A percentile compares a stretch with the other conserved stretches of the same genome.
phyloP scores from a whole-genome alignment of 78 protist genomes.

The Mantamonas sphyraenae region DNA sequence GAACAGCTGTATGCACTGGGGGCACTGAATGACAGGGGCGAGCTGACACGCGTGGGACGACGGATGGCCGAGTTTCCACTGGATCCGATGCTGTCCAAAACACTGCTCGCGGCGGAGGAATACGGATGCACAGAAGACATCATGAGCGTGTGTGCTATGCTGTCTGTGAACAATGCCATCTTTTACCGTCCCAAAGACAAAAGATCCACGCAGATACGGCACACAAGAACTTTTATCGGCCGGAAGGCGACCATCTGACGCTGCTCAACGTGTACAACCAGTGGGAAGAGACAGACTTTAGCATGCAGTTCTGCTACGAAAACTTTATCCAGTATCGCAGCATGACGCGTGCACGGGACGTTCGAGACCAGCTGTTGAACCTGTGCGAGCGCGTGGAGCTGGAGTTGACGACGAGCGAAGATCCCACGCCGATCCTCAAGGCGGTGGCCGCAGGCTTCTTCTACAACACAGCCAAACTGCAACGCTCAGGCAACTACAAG shows the following conservation, averaged over 20 bases:
- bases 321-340: constrained; percentile 85
- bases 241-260: constrained; percentile 87
- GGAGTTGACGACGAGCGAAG: constrained; percentile 8
- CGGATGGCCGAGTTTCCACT: constrained; percentile 98
- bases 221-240: constrained; percentile 35
- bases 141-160: constrained; percentile 79
- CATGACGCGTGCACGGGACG: constrained; percentile 86
- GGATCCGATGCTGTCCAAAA: constrained; percentile 83
- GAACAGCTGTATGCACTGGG: constrained; percentile 87
- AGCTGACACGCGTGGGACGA: constrained; percentile 90
- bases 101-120: constrained; percentile 68
- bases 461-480: constrained; percentile 57
- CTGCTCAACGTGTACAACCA: constrained; percentile 54
- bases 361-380: constrained; percentile 80
- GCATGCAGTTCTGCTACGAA: constrained; percentile 89
- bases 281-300: constrained; percentile 76
- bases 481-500: constrained; percentile 39
- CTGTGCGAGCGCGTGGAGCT: constrained; percentile 81
- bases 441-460: constrained; percentile 85
- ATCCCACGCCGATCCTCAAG: constrained; percentile 58
- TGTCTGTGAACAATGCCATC: constrained; percentile 67
- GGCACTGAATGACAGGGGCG: constrained; percentile 92
- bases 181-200: constrained; percentile 87
- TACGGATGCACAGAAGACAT: constrained; percentile 61
- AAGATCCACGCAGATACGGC: constrained; percentile 58